Evolutionary conservation across 306 rosid genomes (phyloP), one percentile per base, ranked within the genome.

Genomic region (Sesbania bispinosa): DNA sequence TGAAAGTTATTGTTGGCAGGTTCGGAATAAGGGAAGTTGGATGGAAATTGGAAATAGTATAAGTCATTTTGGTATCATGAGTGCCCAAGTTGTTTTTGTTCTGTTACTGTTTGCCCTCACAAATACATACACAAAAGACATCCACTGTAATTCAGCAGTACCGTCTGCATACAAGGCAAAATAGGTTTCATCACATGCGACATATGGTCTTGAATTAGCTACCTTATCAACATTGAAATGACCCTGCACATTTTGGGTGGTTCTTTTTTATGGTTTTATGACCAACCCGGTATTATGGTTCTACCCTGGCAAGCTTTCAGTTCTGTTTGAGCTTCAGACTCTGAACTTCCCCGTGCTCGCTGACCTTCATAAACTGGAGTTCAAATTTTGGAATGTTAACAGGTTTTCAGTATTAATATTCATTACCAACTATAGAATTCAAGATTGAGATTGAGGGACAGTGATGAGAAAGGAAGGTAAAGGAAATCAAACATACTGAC

Each of bases 31-130:
- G 0, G 97, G 97, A 82, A 92, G 96, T 74, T 92, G 97, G 96
- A 92, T 89, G 97, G 97, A 92, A 79, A 92, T 92, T 71, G 97
- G 97, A 50, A 87, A 85, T 68, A 92, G 97, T 74, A 92, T 92
- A 33, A 87, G 97, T 82, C 97, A 92, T 76, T 92, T 92, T 33
- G 97, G 96, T 55, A 92, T 92, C 24, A 13, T 92, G 90, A 92
- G 96, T 76, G 97, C 97, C 75, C 97, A 92, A 73, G 93, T 92
- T 62, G 96, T 92, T 50, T 92, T 92, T 78, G 92, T 92, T 65
- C 80, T 92, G 26, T 27, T 92, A 78, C 93, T 89, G 16, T 92
- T 92, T 61, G 92, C 96, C 29, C 85, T 92, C 80, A 92, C 97
- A 21, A 85, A 89, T 39, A 64, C 76, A 32, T 92, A 80, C 90